These are phyloP conservation scores for Coprinopsis sp. DNA, from an alignment of 768 basidiomycete genomes.

Conservation along the genomic window DNA sequence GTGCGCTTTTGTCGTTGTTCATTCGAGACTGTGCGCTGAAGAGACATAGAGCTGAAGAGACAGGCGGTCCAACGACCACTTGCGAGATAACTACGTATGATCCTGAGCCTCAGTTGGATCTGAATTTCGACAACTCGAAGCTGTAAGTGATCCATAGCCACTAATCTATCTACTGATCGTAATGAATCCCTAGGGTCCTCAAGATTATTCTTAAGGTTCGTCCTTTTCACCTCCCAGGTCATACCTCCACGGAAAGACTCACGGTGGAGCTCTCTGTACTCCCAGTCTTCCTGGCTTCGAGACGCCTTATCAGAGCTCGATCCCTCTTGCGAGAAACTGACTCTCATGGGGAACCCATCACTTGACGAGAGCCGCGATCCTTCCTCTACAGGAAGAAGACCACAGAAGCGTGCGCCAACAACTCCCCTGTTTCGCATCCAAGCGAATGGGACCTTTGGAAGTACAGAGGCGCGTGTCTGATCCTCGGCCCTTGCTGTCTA, in stretches of 20 bases:
- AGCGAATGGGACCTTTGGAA: constrained; percentile 78
- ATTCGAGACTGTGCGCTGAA: not conserved
- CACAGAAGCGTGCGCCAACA: constrained; percentile 20
- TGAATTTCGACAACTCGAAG: constrained; percentile 66
- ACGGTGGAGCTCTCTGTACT: no score
- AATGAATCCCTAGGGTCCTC: constrained; percentile 44
- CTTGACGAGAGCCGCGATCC: constrained; percentile 17
- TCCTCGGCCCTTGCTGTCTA: not conserved
- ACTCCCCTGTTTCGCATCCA: constrained; percentile 76
- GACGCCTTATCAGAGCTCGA: constrained; percentile 92
- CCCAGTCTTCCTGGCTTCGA: constrained; percentile 86
- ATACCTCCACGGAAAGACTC: not conserved
- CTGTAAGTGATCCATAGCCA: constrained; percentile 37
- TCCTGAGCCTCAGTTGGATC: constrained; percentile 74
- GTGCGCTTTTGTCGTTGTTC: constrained; percentile 22
- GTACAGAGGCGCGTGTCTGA: constrained; percentile 62
- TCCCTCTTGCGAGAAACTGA: constrained; percentile 79
- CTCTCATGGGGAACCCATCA: constrained; percentile 74
- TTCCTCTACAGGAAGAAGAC: constrained; percentile 19
- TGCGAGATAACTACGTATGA: constrained; percentile 86
- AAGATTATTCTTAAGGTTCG: constrained; percentile 83
- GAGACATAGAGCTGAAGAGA: constrained; percentile 62
- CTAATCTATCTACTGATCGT: not conserved
- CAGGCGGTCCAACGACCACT: constrained; percentile 75
- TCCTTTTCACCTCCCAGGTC: not conserved